A percentile compares a stretch with the other conserved stretches of the same genome.
These are phyloP conservation scores for Stephania japonica DNA, from an alignment of 164 flowering plant genomes.

Conservation along the genomic window DNA sequence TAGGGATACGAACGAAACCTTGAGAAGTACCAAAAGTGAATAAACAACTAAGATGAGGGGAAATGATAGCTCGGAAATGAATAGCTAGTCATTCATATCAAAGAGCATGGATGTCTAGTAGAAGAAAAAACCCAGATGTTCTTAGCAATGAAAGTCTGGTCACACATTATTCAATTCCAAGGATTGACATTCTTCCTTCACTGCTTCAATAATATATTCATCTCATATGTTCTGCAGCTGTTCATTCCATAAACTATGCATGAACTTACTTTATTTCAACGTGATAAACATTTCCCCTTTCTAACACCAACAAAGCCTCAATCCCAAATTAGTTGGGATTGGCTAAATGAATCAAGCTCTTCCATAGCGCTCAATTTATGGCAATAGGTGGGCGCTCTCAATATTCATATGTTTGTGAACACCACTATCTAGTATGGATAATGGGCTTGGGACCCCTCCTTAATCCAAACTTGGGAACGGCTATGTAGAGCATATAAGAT, in stretches of 20 bases:
- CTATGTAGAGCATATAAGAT: too few species aligned
- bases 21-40: neutral
- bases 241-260: neutral
- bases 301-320: neutral
- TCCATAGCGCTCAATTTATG: too few species aligned
- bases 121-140: neutral
- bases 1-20: neutral
- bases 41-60: neutral
- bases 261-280: too few species aligned
- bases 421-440: too few species aligned
- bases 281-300: neutral
- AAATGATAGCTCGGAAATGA: neutral
- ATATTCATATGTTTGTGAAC: too few species aligned
- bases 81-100: neutral
- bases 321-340: neutral
- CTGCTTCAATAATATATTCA: neutral
- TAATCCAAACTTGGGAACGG: too few species aligned
- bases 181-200: neutral
- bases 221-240: neutral
- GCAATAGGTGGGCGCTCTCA: too few species aligned
- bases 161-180: neutral
- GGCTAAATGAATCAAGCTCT: too few species aligned
- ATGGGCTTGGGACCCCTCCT: too few species aligned
- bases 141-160: neutral
- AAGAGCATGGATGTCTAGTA: neutral